These are phyloP conservation scores for Geoglossum glabrum DNA, from an alignment of 495 filamentous ascomycete species.

Conservation along the genomic window DNA sequence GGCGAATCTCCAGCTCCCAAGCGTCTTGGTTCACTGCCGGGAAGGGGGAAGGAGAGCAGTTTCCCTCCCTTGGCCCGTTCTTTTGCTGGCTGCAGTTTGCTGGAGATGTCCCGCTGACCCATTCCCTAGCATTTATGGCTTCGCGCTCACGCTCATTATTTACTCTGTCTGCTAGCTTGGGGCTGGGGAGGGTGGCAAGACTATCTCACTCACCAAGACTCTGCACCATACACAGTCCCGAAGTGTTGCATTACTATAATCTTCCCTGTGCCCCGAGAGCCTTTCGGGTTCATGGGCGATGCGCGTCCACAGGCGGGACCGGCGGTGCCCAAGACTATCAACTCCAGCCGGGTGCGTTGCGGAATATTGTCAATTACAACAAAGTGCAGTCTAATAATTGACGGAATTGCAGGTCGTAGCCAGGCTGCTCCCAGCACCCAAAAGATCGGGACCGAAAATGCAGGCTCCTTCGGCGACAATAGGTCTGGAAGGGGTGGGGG, in stretches of 20 bases:
- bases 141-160: too few species aligned
- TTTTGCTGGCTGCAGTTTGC: too few species aligned
- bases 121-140: too few species aligned
- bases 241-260: not conserved
- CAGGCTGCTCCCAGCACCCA: constrained; percentile 3
- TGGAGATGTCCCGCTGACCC: too few species aligned
- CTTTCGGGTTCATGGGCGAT: constrained; percentile 1
- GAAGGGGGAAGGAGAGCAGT: too few species aligned
- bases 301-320: not conserved
- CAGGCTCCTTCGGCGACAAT: not conserved
- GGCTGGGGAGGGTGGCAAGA: too few species aligned
- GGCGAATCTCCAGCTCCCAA: too few species aligned
- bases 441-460: not conserved
- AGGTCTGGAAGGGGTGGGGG: not conserved
- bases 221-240: too few species aligned
- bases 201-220: too few species aligned
- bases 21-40: too few species aligned
- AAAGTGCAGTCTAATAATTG: not conserved
- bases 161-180: too few species aligned
- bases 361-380: not conserved
- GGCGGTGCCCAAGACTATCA: constrained; percentile 4
- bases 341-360: constrained; percentile 1
- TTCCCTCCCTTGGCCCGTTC: too few species aligned
- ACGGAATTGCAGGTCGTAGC: not conserved
- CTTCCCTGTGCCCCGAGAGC: not conserved